These are phyloP conservation scores for Stagonosporopsis cucurbitacearum DNA, from an alignment of 2,329 filamentous ascomycete species.

Conservation along the genomic window DNA sequence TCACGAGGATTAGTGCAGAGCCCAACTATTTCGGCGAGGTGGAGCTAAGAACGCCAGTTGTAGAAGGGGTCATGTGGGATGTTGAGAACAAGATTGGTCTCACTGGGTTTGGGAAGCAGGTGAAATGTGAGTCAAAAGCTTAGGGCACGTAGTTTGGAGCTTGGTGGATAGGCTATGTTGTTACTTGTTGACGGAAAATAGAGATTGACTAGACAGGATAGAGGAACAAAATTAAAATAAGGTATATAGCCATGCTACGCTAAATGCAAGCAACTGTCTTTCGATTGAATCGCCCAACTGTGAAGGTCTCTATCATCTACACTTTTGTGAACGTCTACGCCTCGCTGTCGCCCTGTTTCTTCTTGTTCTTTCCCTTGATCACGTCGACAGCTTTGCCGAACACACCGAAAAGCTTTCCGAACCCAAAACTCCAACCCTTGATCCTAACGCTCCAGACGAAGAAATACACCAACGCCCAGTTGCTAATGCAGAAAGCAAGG, in stretches of 20 bases:
- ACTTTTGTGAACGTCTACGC: background rate
- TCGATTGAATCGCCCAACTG: background rate
- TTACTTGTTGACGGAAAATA: no score
- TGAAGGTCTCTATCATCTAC: background rate
- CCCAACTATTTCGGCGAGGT: conserved; percentile 73
- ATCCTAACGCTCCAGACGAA: conserved; percentile 78
- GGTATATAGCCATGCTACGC: conserved; percentile 1
- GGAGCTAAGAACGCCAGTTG: conserved; percentile 50
- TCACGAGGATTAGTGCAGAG: conserved; percentile 56
- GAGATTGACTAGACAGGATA: background rate
- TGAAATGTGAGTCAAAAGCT: background rate
- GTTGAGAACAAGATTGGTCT: conserved; percentile 9
- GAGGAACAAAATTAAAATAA: background rate
- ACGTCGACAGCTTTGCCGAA: conserved; percentile 46
- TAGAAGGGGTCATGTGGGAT: conserved; percentile 1
- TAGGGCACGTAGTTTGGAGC: no score
- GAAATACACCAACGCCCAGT: conserved; percentile 76
- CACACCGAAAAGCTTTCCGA: conserved; percentile 62
- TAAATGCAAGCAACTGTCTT: background rate
- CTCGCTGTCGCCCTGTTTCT: conserved; percentile 17
- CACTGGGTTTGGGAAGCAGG: background rate
- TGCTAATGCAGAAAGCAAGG: conserved; percentile 71
- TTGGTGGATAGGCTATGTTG: background rate
- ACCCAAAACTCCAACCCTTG: conserved; percentile 72
- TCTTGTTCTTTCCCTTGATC: conserved; percentile 23